Conservation (phyloP, 495 filamentous ascomycete genomes). For the Penicillium longicatenatum region DNA sequence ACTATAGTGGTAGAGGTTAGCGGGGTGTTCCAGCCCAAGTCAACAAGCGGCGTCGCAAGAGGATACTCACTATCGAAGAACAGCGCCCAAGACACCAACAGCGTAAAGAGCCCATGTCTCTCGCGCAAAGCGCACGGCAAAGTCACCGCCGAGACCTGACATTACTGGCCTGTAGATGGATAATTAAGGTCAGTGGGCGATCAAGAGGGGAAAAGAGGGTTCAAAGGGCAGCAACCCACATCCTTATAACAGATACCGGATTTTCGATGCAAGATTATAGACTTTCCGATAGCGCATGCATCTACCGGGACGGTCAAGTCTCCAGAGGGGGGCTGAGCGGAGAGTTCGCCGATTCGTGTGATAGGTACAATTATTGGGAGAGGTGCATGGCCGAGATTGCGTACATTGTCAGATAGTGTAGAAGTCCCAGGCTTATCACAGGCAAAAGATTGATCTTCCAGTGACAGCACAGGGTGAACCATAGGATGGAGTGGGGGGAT, state of each 20-base stretch:
- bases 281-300: constrained; percentile 21
- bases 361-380: constrained; percentile 14
- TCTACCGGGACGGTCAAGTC: constrained; percentile 20
- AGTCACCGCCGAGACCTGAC: constrained; percentile 38
- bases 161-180: constrained; percentile 29
- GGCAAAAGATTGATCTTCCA: constrained; percentile 16
- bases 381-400: constrained; percentile 12
- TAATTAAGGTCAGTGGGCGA: constrained; percentile 20
- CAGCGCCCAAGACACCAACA: constrained; percentile 45
- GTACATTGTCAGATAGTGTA: neutral
- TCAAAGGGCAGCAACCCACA: constrained; percentile 20
- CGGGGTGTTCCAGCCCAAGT: neutral
- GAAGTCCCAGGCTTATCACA: constrained; percentile 20
- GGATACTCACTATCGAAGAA: constrained; percentile 44
- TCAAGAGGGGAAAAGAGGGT: constrained; percentile 5
- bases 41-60: neutral
- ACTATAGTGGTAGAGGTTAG: constrained; percentile 25
- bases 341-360: constrained; percentile 18
- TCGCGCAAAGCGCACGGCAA: constrained; percentile 34
- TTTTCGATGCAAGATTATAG: constrained; percentile 12
- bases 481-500: constrained; percentile 5
- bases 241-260: constrained; percentile 17
- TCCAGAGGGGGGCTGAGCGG: constrained; percentile 12
- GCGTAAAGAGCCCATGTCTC: constrained; percentile 53
- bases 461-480: constrained; percentile 21